Conservation (phyloP, 2,329 filamentous ascomycete species). For the Colletotrichum brevisporum region DNA sequence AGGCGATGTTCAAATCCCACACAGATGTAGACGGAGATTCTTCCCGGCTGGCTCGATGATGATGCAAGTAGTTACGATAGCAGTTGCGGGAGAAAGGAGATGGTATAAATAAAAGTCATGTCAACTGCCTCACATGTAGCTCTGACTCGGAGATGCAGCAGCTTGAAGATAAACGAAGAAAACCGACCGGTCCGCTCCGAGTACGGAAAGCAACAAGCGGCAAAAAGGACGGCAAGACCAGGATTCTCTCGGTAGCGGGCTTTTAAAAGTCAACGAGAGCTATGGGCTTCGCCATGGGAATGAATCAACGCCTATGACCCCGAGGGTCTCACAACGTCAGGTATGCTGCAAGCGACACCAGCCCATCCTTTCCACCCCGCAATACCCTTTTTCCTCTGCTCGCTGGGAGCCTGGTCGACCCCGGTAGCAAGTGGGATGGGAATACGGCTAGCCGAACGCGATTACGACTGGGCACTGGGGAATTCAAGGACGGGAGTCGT, state of each 20-base stretch:
- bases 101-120: constrained; percentile 31
- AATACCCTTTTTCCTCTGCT: background rate
- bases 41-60: background rate
- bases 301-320: background rate
- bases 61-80: background rate
- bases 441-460: constrained; percentile 27
- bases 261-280: background rate
- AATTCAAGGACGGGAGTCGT: background rate
- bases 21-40: background rate
- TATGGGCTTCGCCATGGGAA: background rate
- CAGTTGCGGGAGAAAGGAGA: background rate
- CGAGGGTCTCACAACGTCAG: constrained; percentile 6
- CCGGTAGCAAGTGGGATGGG: constrained; percentile 2
- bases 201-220: constrained; percentile 10
- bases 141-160: constrained; percentile 21
- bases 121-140: constrained; percentile 12
- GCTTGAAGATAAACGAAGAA: constrained; percentile 6
- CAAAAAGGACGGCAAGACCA: background rate
- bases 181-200: constrained; percentile 8
- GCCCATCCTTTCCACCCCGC: background rate
- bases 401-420: constrained; percentile 9
- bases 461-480: constrained; percentile 19
- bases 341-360: background rate
- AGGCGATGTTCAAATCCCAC: background rate
- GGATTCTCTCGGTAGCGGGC: constrained; percentile 4